Base-by-base conservation (phyloP, 2,329 filamentous ascomycete species). In the Ophiostoma montium region DNA sequence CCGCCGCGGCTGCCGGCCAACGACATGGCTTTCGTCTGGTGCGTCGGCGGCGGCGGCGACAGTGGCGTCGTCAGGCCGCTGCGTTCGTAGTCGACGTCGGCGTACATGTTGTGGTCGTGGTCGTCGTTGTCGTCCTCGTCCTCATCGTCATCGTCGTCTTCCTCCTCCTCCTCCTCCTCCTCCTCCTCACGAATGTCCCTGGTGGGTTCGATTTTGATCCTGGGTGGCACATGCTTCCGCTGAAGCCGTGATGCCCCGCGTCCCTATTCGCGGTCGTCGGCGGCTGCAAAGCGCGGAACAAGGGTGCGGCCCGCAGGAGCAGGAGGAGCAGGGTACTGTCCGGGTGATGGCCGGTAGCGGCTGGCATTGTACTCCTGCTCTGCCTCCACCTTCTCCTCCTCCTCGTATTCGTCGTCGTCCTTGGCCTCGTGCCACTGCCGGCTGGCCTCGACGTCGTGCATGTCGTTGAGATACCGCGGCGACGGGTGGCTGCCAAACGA, bases 241-340 rank as follows among this genome's bases (percentile, higher is more conserved):
- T 19, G 51, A 35, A 52, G 47, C 47, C 52, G 55, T 50, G 54
- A 55, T 32, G 51, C 54, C 55, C 47, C 54, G 55, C 43, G 33
- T 36, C 46, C 55, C 55, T 57, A 57, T 54, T 47, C 43, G 33
- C 33, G 35, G 41, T 38, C 39, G 23, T 13, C 39, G 21, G 13
- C 36, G 4, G 36, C 15, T 1, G 23, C 15, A 5, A 16, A 15
- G 15, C 15, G 21, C 27, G 39, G 39, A 11, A 15, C 39, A 11
- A 12, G 39, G 16, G 21, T 30, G 23, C 39, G 39, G 39, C 39
- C 39, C 21, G 21, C 39, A 1, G 39, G 39, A 16, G 39, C 23
- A 9, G 39, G 15, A 4, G 39, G 15, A 8, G 8, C 23, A 18
- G 32, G 2, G 35, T 13, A 23, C 33, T 45, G 15, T 33, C 30